Evolutionary conservation across 495 filamentous ascomycete genomes (phyloP).

Genomic region (Lindgomyces ingoldianus): DNA sequence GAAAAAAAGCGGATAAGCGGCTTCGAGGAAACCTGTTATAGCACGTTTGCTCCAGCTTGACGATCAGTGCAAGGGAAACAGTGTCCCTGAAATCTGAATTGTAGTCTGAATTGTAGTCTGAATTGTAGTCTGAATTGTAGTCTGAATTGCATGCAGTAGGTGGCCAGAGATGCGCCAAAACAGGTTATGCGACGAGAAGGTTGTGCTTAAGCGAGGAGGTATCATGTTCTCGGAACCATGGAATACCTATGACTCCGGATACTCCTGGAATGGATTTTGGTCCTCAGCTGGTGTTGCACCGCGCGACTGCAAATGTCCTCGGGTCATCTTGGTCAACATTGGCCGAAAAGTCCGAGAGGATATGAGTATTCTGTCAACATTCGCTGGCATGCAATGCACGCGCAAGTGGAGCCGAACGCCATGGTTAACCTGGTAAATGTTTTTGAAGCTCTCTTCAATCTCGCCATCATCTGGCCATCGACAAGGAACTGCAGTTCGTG

Average conservation of each 20-base stretch:
- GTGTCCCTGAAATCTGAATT: too few relatives aligned
- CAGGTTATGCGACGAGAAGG: background rate
- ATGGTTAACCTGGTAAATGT: background rate
- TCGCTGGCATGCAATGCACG: conserved; percentile 1
- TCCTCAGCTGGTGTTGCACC: background rate
- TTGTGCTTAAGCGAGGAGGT: conserved; percentile 4
- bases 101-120: too few relatives aligned
- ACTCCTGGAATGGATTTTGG: background rate
- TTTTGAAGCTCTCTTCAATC: background rate
- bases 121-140: background rate
- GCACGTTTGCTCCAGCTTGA: conserved; percentile 1
- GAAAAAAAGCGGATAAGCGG: background rate
- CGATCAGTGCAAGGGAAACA: background rate
- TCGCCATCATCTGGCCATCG: background rate
- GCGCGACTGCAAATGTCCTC: background rate
- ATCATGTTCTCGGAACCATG: background rate
- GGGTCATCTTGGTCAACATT: conserved; percentile 20
- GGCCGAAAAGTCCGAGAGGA: conserved; percentile 6
- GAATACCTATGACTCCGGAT: background rate
- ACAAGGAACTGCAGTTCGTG: conserved; percentile 23
- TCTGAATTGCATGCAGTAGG: conserved; percentile 3
- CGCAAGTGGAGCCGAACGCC: background rate
- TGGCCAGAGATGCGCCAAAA: background rate
- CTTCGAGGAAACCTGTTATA: background rate
- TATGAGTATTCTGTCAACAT: background rate